A percentile compares a stretch with the other conserved stretches of the same genome.
phyloP scores from a whole-genome alignment of 2,329 filamentous ascomycete genomes.

The Colletotrichum navitas region DNA sequence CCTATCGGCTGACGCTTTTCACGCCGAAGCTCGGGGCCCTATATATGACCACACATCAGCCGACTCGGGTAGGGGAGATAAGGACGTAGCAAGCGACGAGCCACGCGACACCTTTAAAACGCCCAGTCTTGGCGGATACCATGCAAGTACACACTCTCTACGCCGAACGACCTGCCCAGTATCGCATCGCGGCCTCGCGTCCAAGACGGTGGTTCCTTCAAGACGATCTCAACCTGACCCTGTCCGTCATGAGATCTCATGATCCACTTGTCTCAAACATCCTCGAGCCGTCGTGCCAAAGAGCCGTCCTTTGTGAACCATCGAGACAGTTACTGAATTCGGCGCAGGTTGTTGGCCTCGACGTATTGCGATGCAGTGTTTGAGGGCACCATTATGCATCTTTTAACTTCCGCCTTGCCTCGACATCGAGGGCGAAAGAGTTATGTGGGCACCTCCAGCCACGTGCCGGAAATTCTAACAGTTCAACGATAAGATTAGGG shows the following conservation, averaged over 20 bases:
- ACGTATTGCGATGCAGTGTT: background rate
- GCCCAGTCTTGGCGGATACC: constrained; percentile 3
- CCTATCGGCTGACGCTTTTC: constrained; percentile 33
- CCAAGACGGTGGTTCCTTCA: background rate
- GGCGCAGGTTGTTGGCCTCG: background rate
- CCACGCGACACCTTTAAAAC: constrained; percentile 32
- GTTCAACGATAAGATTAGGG: constrained; percentile 28
- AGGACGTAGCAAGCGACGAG: constrained; percentile 30
- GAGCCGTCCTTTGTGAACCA: background rate
- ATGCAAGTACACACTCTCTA: background rate
- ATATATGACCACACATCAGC: constrained; percentile 21
- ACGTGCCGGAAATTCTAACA: constrained; percentile 15
- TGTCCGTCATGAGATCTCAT: background rate
- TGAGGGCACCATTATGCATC: background rate
- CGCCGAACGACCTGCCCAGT: background rate
- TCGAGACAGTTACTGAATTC: background rate
- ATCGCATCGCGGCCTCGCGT: background rate
- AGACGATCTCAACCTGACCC: background rate
- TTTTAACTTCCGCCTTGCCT: background rate
- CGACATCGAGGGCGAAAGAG: background rate
- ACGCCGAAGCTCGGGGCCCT: constrained; percentile 21
- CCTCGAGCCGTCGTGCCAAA: background rate
- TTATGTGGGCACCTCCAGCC: background rate
- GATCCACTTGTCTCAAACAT: background rate
- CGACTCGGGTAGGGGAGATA: constrained; percentile 34